Conservation (phyloP, 306 rosid genomes). For the Rosa rugosa region DNA sequence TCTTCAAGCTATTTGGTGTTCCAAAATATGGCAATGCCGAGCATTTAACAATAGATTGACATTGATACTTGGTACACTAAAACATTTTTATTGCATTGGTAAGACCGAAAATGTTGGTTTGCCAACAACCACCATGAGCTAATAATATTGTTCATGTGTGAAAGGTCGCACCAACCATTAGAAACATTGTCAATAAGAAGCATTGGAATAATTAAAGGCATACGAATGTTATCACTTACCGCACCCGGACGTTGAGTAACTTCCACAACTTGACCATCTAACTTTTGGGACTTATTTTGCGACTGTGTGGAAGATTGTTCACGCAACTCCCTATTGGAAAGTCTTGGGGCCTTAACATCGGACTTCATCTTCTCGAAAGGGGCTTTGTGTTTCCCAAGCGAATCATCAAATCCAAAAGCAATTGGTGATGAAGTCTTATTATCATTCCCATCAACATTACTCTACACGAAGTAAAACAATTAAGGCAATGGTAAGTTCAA, state of each 20-base stretch:
- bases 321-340: conserved; percentile 31
- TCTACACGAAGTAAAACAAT: neutral
- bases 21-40: conserved; percentile 5
- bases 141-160: neutral
- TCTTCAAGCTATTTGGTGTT: neutral
- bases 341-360: conserved; percentile 21
- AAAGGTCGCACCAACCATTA: neutral
- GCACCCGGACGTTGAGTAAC: conserved; percentile 48
- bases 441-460: conserved; percentile 13
- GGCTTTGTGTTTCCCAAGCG: conserved; percentile 33
- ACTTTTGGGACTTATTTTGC: conserved; percentile 27
- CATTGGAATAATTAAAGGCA: neutral
- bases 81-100: neutral
- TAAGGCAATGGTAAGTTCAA: neutral
- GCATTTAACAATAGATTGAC: neutral
- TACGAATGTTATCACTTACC: conserved; percentile 50
- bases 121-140: neutral
- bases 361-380: conserved; percentile 52
- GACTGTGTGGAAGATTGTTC: conserved; percentile 32
- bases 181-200: neutral
- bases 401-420: conserved; percentile 25
- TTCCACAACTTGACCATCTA: conserved; percentile 34
- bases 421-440: conserved; percentile 23
- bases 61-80: neutral
- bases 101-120: neutral